These are phyloP conservation scores for Rhizopus stolonifer DNA, from an alignment of 371 early-diverging fungal genomes.

Conservation along the genomic window DNA sequence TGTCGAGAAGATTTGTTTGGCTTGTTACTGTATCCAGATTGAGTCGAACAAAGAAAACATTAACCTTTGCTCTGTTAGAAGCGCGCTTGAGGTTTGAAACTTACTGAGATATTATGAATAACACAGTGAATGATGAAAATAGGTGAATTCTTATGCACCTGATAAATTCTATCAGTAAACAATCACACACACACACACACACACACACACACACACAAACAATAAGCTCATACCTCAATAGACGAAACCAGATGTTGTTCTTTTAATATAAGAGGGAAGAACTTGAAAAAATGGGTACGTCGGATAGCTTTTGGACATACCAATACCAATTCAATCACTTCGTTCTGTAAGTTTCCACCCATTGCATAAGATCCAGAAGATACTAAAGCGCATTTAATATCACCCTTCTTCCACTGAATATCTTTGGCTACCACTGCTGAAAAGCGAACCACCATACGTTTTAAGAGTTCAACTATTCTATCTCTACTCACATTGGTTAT, in stretches of 20 bases:
- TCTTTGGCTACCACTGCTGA: not conserved
- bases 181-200: not conserved
- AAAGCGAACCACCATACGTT: not conserved
- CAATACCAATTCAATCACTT: conserved; percentile 39
- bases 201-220: not conserved
- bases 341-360: conserved; percentile 25
- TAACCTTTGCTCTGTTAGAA: conserved; percentile 19
- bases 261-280: conserved; percentile 20
- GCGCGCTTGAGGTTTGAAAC: not conserved
- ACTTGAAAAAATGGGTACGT: conserved; percentile 23
- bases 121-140: conserved; percentile 42
- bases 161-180: too few relatives aligned
- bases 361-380: conserved; percentile 43
- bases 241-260: conserved; percentile 17
- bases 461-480: conserved; percentile 2
- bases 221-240: conserved; percentile 32
- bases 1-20: conserved; percentile 29
- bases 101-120: conserved; percentile 32
- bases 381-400: conserved; percentile 14
- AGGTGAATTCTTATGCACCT: conserved; percentile 29
- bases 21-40: conserved; percentile 3
- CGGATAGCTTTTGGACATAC: conserved; percentile 24
- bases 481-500: conserved; percentile 1
- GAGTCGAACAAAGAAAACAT: conserved; percentile 42
- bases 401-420: conserved; percentile 2